Conservation (phyloP, 495 filamentous ascomycete genomes). For the Neurospora cerealis region DNA sequence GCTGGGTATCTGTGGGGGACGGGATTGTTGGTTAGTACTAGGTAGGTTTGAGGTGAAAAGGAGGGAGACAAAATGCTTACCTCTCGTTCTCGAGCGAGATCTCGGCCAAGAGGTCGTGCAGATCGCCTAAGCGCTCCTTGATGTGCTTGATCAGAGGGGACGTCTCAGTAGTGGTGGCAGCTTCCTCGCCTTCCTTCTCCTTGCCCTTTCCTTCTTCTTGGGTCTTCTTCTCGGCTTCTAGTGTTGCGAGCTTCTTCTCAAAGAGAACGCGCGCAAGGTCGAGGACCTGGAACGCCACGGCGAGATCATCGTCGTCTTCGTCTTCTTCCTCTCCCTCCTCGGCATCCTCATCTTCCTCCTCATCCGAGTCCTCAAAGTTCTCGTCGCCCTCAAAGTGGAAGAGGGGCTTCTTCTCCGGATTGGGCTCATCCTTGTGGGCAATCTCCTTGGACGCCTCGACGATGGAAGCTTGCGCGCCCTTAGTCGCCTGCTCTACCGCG, state of each 20-base stretch:
- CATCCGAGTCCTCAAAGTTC: conserved; percentile 77
- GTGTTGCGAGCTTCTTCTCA: conserved; percentile 39
- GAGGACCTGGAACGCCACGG: conserved; percentile 80
- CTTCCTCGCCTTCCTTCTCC: conserved; percentile 22
- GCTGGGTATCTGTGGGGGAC: conserved; percentile 48
- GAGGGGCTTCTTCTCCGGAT: conserved; percentile 49
- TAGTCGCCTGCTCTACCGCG: conserved; percentile 41
- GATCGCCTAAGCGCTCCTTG: conserved; percentile 80
- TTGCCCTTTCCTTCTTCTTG: conserved; percentile 44
- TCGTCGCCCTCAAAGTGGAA: conserved; percentile 95
- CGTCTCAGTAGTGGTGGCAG: conserved; percentile 19
- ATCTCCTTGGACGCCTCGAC: conserved; percentile 31
- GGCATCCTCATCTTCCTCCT: conserved; percentile 46
- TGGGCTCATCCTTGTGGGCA: conserved; percentile 24
- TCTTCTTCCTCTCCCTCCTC: conserved; percentile 45
- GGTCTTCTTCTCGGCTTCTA: conserved; percentile 17
- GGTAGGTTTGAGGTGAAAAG: background rate
- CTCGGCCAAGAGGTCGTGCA: conserved; percentile 82
- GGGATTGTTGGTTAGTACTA: background rate
- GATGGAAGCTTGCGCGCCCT: conserved; percentile 31
- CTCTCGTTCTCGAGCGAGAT: conserved; percentile 90
- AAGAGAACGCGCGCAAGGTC: conserved; percentile 83
- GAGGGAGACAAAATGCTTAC: conserved; percentile 19
- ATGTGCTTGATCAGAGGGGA: conserved; percentile 46
- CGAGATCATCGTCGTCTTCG: conserved; percentile 85